Conservation (phyloP, 179 eudicot genomes). For the Gypsophila paniculata region DNA sequence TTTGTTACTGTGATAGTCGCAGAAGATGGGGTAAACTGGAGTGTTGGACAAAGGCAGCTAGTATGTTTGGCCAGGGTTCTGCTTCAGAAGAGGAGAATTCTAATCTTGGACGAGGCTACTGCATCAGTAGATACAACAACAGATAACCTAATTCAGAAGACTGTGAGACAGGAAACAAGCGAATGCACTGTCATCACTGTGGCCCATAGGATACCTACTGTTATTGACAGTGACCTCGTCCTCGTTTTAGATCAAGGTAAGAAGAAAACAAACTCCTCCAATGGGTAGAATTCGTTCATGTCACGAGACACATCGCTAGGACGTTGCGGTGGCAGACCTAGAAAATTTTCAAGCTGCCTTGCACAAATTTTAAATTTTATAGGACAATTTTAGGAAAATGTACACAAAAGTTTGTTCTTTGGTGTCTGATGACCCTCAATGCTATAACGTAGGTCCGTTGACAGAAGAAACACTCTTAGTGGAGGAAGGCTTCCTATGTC, state of each 20-base stretch:
- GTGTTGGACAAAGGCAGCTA: constrained; percentile 32
- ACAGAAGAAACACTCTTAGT: too few species aligned
- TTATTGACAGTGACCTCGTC: constrained; percentile 12
- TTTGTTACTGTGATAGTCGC: constrained; percentile 23
- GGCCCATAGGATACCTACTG: constrained; percentile 12
- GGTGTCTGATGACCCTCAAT: too few species aligned
- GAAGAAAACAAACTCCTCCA: too few species aligned
- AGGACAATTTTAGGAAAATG: too few species aligned
- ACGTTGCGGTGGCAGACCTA: too few species aligned
- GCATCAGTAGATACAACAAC: constrained; percentile 36
- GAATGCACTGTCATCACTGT: constrained; percentile 21
- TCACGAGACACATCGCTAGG: too few species aligned
- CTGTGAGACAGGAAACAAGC: constrained; percentile 27
- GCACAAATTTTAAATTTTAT: too few species aligned
- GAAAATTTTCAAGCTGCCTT: too few species aligned
- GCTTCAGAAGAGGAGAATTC: constrained; percentile 38
- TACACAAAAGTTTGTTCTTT: too few species aligned
- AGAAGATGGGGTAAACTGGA: constrained; percentile 46
- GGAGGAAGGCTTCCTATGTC: too few species aligned
- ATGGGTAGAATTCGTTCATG: too few species aligned
- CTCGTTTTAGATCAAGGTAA: constrained; percentile 1
- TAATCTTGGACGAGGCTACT: constrained; percentile 51
- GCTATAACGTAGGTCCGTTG: too few species aligned
- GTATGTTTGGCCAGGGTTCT: constrained; percentile 48
- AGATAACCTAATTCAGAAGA: constrained; percentile 27